These are phyloP conservation scores for Solanum gracilifrons DNA, from an alignment of 257 asterid species.

Conservation along the genomic window DNA sequence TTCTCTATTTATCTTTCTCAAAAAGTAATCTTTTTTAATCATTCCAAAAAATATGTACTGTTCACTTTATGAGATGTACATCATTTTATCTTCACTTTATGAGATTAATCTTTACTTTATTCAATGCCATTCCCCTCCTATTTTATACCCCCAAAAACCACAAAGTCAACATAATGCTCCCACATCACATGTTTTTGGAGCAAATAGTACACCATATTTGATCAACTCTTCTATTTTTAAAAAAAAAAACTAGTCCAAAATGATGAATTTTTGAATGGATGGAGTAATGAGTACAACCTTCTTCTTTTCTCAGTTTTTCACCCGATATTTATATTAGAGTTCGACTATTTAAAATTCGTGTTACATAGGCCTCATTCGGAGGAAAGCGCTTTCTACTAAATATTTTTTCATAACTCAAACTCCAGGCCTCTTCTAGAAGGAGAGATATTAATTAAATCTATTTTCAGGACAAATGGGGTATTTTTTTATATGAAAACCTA, in stretches of 20 bases:
- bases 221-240: not conserved
- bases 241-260: not conserved
- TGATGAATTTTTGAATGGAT: not conserved
- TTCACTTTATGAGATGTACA: not conserved
- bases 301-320: too few species aligned
- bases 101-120: not conserved
- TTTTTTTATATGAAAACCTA: not conserved
- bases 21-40: not conserved
- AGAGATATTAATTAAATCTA: not conserved
- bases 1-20: not conserved
- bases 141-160: not conserved
- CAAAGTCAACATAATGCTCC: not conserved
- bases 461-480: not conserved
- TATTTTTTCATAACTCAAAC: too few species aligned
- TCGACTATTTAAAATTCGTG: fast-evolving
- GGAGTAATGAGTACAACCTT: not conserved
- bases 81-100: not conserved
- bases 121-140: not conserved
- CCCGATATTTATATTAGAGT: too few species aligned
- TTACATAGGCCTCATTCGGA: fast-evolving
- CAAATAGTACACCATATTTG: not conserved
- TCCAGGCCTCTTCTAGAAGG: not conserved
- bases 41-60: not conserved
- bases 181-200: not conserved
- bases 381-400: fast-evolving